These are phyloP conservation scores for Fragaria nilgerrensis DNA, from an alignment of 306 rosid genomes.

Conservation along the genomic window DNA sequence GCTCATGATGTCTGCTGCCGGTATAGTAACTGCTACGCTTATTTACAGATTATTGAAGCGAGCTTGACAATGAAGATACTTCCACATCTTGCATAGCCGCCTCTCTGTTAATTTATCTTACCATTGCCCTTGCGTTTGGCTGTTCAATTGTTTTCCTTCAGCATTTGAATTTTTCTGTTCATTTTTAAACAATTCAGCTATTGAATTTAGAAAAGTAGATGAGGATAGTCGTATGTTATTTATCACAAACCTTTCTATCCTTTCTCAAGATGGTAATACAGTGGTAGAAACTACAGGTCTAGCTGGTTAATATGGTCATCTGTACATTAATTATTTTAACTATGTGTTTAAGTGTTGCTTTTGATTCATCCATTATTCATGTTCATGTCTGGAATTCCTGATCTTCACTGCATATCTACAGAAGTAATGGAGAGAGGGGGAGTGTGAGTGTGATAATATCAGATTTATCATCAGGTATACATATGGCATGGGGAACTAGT, in stretches of 20 bases:
- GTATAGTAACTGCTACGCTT: neutral
- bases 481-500: no score
- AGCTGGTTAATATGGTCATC: no score
- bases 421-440: no score
- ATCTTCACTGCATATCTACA: no score
- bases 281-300: no score
- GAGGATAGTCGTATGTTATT: no score
- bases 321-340: no score
- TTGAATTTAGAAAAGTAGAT: no score
- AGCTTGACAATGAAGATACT: neutral
- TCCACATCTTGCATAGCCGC: neutral
- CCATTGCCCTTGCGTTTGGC: neutral
- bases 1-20: neutral
- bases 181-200: neutral
- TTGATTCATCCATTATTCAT: neutral
- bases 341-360: no score
- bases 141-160: no score
- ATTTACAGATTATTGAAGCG: neutral
- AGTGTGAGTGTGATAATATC: neutral
- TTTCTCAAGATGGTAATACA: neutral
- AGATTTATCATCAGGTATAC: neutral
- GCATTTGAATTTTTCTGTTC: no score
- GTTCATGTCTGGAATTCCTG: neutral
- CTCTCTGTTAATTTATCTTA: neutral
- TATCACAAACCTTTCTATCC: neutral